Evolutionary conservation across 176 grass and related monocot species (phyloP).

Genomic region (Eragrostis nindensis): DNA sequence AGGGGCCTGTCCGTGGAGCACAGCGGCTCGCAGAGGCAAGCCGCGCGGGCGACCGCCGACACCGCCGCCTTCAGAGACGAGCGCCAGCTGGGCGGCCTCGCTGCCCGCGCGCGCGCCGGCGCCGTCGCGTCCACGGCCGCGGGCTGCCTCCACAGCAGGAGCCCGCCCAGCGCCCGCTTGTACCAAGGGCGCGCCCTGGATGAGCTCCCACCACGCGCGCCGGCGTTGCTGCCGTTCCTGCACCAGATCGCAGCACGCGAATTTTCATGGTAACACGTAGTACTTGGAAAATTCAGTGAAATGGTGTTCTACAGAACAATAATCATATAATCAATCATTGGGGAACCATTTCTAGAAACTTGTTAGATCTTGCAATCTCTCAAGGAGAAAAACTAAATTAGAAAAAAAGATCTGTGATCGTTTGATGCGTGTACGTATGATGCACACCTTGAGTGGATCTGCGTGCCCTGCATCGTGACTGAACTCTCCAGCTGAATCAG

Average conservation of each 20-base stretch:
- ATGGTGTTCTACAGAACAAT: neutral
- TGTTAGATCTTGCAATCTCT: neutral
- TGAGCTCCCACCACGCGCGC: neutral
- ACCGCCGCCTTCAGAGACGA: constrained; percentile 48
- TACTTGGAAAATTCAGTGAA: neutral
- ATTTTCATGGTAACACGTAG: neutral
- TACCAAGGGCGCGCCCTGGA: constrained; percentile 39
- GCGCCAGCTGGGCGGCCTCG: constrained; percentile 29
- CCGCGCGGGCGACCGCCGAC: constrained; percentile 42
- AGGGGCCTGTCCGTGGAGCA: constrained; percentile 57
- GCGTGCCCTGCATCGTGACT: constrained; percentile 16
- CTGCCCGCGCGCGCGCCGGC: neutral
- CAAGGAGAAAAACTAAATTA: neutral
- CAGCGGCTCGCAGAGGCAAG: constrained; percentile 51
- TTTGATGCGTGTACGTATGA: neutral
- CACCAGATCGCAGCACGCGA: constrained; percentile 15
- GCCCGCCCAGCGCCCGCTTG: constrained; percentile 27
- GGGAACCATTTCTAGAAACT: neutral
- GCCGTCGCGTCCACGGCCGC: neutral
- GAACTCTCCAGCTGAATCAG: neutral
- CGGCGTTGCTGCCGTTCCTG: constrained; percentile 25
- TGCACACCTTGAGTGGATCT: constrained; percentile 15
- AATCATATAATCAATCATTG: neutral
- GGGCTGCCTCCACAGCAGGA: constrained; percentile 29
- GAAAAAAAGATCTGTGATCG: neutral